phyloP scores from a whole-genome alignment of 1,284 basidiomycete genomes.

The Ganoderma sinense region DNA sequence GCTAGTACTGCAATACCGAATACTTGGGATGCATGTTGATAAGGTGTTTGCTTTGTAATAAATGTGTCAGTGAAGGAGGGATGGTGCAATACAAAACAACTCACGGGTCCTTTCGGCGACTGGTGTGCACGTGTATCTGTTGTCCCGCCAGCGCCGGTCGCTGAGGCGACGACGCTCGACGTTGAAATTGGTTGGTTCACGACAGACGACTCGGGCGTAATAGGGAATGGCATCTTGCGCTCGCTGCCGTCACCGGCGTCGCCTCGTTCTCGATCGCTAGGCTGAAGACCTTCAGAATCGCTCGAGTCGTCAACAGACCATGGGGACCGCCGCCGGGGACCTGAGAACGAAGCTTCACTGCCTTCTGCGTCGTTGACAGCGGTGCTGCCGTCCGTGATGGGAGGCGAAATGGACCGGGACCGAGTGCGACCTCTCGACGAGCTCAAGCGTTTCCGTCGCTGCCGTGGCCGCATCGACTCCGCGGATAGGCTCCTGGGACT shows the following conservation, averaged over 20 bases:
- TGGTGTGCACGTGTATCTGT: constrained; percentile 28
- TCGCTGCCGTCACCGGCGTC: constrained; percentile 26
- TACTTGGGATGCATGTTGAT: constrained; percentile 46
- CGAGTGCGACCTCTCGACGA: constrained; percentile 43
- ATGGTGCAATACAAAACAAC: constrained; percentile 8
- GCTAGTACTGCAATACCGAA: constrained; percentile 65
- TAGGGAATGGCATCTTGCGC: constrained; percentile 45
- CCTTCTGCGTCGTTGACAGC: constrained; percentile 31
- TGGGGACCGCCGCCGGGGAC: constrained; percentile 46
- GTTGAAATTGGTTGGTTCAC: constrained; percentile 46
- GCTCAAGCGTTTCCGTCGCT: constrained; percentile 41
- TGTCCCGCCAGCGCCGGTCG: constrained; percentile 17
- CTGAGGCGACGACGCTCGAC: constrained; percentile 24
- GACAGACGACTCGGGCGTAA: constrained; percentile 53
- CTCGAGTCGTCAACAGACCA: constrained; percentile 48
- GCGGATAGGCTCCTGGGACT: constrained; percentile 74
- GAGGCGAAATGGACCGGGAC: constrained; percentile 40
- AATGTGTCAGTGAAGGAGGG: constrained; percentile 12
- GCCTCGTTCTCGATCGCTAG: constrained; percentile 30
- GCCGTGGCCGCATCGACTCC: constrained; percentile 52
- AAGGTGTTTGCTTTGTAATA: constrained; percentile 24
- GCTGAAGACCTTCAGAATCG: constrained; percentile 45
- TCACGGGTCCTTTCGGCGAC: constrained; percentile 27
- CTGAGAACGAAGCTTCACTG: constrained; percentile 37
- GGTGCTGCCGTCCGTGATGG: constrained; percentile 38